phyloP scores from a whole-genome alignment of 2,329 filamentous ascomycete species.

The Fusarium udum region DNA sequence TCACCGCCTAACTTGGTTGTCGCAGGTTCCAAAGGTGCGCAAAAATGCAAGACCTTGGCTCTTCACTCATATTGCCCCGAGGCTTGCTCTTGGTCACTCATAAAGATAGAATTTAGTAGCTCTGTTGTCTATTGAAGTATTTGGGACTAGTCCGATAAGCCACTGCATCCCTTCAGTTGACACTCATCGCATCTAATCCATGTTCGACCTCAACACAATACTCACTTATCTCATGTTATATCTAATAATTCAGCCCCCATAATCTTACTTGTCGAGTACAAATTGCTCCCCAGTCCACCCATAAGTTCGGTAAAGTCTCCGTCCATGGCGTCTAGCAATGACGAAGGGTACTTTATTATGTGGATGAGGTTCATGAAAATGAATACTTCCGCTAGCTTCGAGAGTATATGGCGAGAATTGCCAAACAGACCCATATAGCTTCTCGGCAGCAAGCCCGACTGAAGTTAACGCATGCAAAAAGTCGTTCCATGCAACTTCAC shows the following conservation, averaged over 20 bases:
- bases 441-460: not conserved
- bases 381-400: not conserved
- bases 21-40: not conserved
- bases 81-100: not conserved
- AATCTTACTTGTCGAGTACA: conserved; percentile 22
- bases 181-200: not conserved
- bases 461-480: not conserved
- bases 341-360: not conserved
- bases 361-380: not conserved
- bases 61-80: accelerated
- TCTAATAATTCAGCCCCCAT: not conserved
- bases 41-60: not conserved
- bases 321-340: not conserved
- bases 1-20: not conserved
- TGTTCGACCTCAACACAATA: not conserved
- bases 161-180: not conserved
- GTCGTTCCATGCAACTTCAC: not conserved
- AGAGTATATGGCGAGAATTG: not conserved
- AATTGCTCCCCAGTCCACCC: conserved; percentile 62
- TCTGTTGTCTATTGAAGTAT: not conserved
- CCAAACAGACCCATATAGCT: not conserved
- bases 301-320: conserved; percentile 48
- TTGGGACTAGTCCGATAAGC: too few relatives aligned
- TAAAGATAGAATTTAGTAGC: not conserved
- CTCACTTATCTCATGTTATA: not conserved